Conservation (phyloP, 73 alveolate species). For the Paramecium tetraurelia region DNA sequence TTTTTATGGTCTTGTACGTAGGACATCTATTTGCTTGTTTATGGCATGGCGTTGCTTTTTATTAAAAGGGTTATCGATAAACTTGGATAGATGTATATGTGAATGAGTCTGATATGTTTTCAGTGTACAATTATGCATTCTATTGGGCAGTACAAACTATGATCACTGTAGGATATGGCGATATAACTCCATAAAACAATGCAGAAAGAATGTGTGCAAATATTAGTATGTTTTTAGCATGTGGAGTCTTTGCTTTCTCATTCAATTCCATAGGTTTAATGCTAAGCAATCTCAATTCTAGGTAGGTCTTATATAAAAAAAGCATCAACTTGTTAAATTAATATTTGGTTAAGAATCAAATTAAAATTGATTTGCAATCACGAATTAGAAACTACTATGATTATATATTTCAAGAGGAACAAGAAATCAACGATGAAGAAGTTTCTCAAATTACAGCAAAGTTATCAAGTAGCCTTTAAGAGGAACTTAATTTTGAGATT, state of each 20-base stretch:
- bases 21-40: conserved; percentile 77
- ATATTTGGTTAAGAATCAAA: conserved; percentile 62
- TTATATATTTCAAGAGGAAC: conserved; percentile 65
- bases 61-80: conserved; percentile 42
- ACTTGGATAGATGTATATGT: conserved; percentile 65
- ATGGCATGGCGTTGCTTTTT: conserved; percentile 63
- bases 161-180: conserved; percentile 93
- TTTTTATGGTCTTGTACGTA: conserved; percentile 36
- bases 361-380: conserved; percentile 68
- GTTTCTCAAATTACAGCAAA: background rate
- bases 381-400: conserved; percentile 76
- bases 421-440: conserved; percentile 51
- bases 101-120: background rate
- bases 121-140: conserved; percentile 56
- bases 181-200: conserved; percentile 73
- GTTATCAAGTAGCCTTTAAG: conserved; percentile 11
- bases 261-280: conserved; percentile 79
- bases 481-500: conserved; percentile 32
- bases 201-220: conserved; percentile 71
- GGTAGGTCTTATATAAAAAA: conserved; percentile 61
- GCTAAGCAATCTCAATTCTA: conserved; percentile 64
- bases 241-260: conserved; percentile 85
- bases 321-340: conserved; percentile 63
- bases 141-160: conserved; percentile 84
- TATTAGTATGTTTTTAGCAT: conserved; percentile 77